Percentiles rank a stretch among this genome's conserved stretches.
phyloP scores from a whole-genome alignment of 192 early-diverging fungal genomes.

The Helicostylum pulchrum region DNA sequence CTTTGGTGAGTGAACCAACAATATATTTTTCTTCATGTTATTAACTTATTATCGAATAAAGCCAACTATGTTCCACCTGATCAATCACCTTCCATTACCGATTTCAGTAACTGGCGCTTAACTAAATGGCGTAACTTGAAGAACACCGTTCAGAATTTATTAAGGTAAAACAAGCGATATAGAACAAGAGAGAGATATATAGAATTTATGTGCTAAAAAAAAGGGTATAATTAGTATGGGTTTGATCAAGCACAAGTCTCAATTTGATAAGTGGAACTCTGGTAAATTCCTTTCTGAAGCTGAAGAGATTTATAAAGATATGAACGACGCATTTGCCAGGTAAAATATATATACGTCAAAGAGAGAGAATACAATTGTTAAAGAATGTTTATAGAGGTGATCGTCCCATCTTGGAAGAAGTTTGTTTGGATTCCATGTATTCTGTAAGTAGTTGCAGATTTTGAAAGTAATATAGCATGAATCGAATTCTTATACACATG shows the following conservation, averaged over 20 bases:
- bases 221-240: slow-evolving; percentile 35
- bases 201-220: no score
- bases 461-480: no score
- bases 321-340: slow-evolving; percentile 68
- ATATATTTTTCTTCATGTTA: no score
- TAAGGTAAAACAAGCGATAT: slow-evolving; percentile 25
- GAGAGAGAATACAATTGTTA: not conserved
- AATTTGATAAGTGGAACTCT: slow-evolving; percentile 57
- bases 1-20: slow-evolving; percentile 22
- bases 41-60: slow-evolving; percentile 2
- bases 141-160: slow-evolving; percentile 42
- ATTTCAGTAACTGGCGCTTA: slow-evolving; percentile 49
- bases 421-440: slow-evolving; percentile 60
- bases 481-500: not conserved
- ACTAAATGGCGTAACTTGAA: slow-evolving; percentile 49
- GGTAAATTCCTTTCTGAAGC: slow-evolving; percentile 53
- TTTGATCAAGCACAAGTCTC: slow-evolving; percentile 48
- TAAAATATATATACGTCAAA: not conserved
- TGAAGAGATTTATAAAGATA: slow-evolving; percentile 57
- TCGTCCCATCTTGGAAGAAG: slow-evolving; percentile 47
- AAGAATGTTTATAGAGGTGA: slow-evolving; percentile 43
- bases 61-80: slow-evolving; percentile 53
- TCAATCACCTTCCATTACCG: slow-evolving; percentile 43
- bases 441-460: slow-evolving; percentile 27
- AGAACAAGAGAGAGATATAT: not conserved